Base-by-base conservation (phyloP, 2,329 filamentous ascomycete genomes). In the Colletotrichum spinosum region DNA sequence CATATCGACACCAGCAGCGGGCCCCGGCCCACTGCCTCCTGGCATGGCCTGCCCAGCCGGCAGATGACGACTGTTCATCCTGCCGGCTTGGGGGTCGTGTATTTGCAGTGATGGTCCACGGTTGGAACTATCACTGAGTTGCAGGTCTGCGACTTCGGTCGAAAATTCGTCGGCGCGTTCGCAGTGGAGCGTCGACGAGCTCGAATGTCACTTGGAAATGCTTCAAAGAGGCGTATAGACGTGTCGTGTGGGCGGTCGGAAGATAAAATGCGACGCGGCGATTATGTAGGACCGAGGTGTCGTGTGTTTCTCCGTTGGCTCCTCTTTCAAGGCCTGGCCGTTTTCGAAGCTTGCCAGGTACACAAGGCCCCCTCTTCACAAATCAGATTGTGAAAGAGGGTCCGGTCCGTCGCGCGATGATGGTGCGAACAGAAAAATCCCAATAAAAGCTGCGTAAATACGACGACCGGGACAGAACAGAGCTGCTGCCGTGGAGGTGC, bases 61-160 rank as follows among this genome's bases (percentile, higher is more conserved):
- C 88, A 91, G 88, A 90, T 90, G 88, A 86, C 84, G 86, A 80
- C 83, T 83, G 83, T 89, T 91, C 90, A 93, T 93, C 89, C 86
- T 92, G 87, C 87, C 88, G 88, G 86, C 86, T 81, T 87, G 84
- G 86, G 86, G 77, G 71, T 73, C 66, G 68, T 67, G 66, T 64
- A 38, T 55, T 55, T 68, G 67, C 66, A 69, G 67, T 69, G 67
- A 68, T 65, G 52, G 67, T 68, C 67, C 67, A 69, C 65, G 65
- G 46, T 58, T 60, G 60, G 67, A 58, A 59, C 67, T 55, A 65
- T 63, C 67, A 69, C 67, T 69, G 67, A 57, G 15, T 10, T 33
- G 49, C 53, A 44, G 11, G 33, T 25, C 61, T 61, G 60, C 63
- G 49, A 46, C 58, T 57, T 51, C 38, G 58, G 53, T 66, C 52